Percentiles rank a stretch among this genome's conserved stretches.
These are phyloP conservation scores for Didymella segeticola DNA, from an alignment of 2,329 filamentous ascomycete species.

Conservation along the genomic window DNA sequence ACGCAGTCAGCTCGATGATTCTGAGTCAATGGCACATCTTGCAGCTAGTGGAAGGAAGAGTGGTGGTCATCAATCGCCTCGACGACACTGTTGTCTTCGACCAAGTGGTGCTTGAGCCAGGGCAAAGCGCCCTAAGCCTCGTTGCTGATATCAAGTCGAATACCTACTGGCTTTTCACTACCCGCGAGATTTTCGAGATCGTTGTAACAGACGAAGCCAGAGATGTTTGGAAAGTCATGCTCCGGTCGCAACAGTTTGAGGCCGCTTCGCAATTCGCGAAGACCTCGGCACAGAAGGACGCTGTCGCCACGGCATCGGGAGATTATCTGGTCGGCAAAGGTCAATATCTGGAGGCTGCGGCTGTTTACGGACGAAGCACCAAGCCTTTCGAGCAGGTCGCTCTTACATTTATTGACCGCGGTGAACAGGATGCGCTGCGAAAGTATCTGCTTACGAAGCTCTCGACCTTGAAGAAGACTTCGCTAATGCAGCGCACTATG, in stretches of 20 bases:
- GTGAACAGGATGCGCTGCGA: slow-evolving; percentile 86
- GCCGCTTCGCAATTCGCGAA: slow-evolving; percentile 84
- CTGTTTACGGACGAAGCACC: slow-evolving; percentile 91
- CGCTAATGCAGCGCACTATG: slow-evolving; percentile 93
- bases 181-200: slow-evolving; percentile 90
- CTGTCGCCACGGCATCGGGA: slow-evolving; percentile 88
- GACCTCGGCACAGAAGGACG: slow-evolving; percentile 82
- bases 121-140: slow-evolving; percentile 81
- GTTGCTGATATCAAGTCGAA: slow-evolving; percentile 92
- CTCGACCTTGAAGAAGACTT: slow-evolving; percentile 78
- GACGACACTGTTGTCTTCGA: slow-evolving; percentile 88
- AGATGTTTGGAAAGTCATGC: slow-evolving; percentile 94
- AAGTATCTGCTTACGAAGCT: slow-evolving; percentile 90
- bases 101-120: slow-evolving; percentile 80
- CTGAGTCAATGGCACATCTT: slow-evolving; percentile 95
- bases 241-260: slow-evolving; percentile 86
- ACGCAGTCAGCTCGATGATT: slow-evolving; percentile 78
- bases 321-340: slow-evolving; percentile 85
- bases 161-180: slow-evolving; percentile 96
- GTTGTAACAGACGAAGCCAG: slow-evolving; percentile 88
- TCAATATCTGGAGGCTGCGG: slow-evolving; percentile 83
- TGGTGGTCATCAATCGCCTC: slow-evolving; percentile 86
- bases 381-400: slow-evolving; percentile 98
- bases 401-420: slow-evolving; percentile 85
- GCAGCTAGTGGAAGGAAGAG: slow-evolving; percentile 78